phyloP scores from a whole-genome alignment of 495 filamentous ascomycete species.

The Penicillium ochrochloron region DNA sequence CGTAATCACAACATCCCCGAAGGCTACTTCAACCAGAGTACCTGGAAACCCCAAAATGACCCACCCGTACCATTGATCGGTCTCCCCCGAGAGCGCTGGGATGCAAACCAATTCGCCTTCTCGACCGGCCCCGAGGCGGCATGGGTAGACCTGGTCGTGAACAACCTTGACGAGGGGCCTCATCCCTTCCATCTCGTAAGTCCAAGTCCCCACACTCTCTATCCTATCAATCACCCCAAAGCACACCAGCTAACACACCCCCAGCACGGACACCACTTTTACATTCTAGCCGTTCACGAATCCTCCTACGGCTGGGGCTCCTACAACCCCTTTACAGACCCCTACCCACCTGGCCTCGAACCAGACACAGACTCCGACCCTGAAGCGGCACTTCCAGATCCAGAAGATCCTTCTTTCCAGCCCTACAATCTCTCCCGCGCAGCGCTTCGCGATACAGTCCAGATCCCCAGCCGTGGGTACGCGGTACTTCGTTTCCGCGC shows the following conservation, averaged over 20 bases:
- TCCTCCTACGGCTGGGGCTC: conserved; percentile 44
- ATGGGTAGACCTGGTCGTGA: conserved; percentile 57
- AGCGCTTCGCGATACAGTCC: conserved; percentile 59
- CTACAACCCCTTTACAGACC: conserved; percentile 51
- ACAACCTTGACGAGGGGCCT: conserved; percentile 55
- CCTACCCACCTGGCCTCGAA: conserved; percentile 29
- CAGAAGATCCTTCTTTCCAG: conserved; percentile 28
- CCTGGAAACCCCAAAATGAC: conserved; percentile 46
- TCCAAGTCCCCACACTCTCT: conserved; percentile 12
- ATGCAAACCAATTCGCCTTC: conserved; percentile 46
- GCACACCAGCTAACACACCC: conserved; percentile 34
- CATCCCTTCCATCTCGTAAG: conserved; percentile 58
- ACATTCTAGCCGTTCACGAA: conserved; percentile 60
- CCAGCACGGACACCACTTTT: conserved; percentile 87
- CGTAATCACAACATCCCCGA: conserved; percentile 45
- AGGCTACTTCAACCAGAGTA: conserved; percentile 55
- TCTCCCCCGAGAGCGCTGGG: conserved; percentile 44
- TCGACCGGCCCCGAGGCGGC: conserved; percentile 28
- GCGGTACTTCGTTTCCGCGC: conserved; percentile 69
- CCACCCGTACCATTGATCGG: conserved; percentile 34
- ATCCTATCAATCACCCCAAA: neutral
- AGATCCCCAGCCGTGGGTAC: conserved; percentile 59
- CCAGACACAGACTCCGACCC: conserved; percentile 7
- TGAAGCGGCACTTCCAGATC: neutral
- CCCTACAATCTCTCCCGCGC: conserved; percentile 40